Percentiles rank a stretch among this genome's conserved stretches.
Evolutionary conservation across 257 asterid genomes (phyloP).

Genomic region (Penstemon davidsonii): DNA sequence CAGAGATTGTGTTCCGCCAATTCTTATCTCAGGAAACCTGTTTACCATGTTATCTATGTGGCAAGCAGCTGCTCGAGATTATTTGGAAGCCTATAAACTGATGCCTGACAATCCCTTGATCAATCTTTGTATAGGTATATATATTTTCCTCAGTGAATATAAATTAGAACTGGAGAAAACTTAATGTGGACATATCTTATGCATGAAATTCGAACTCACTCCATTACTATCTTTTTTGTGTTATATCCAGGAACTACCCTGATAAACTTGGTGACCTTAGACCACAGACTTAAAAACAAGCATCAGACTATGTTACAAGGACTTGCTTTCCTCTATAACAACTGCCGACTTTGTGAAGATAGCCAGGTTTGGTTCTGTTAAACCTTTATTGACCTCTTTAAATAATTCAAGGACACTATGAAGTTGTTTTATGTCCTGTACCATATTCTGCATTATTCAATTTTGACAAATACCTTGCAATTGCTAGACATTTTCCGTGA

Average conservation of each 20-base stretch:
- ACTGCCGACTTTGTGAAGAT: constrained; percentile 48
- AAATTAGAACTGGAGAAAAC: background rate
- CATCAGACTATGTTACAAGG: constrained; percentile 81
- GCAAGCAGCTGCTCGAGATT: constrained; percentile 80
- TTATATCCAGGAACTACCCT: constrained; percentile 60
- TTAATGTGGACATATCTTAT: background rate
- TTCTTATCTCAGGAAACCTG: constrained; percentile 70
- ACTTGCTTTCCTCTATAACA: constrained; percentile 67
- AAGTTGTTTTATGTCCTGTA: too few relatives aligned
- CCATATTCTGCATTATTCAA: too few relatives aligned
- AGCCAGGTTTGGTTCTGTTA: constrained; percentile 57
- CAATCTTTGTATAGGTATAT: constrained; percentile 75
- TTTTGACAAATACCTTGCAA: too few relatives aligned
- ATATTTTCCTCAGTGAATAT: constrained; percentile 10
- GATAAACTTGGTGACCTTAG: constrained; percentile 69
- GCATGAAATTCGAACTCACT: background rate
- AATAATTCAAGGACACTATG: too few relatives aligned
- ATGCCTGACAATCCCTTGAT: constrained; percentile 75
- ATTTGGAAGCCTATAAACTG: constrained; percentile 70
- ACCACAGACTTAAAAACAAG: constrained; percentile 76
- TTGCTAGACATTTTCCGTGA: too few relatives aligned
- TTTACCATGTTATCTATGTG: constrained; percentile 79
- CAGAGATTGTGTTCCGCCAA: constrained; percentile 68
- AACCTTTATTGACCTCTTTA: background rate
- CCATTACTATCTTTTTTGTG: background rate